A percentile compares a stretch with the other conserved stretches of the same genome.
These are phyloP conservation scores for Epichloe coenophiala DNA, from an alignment of 2,329 filamentous ascomycete species.

Conservation along the genomic window DNA sequence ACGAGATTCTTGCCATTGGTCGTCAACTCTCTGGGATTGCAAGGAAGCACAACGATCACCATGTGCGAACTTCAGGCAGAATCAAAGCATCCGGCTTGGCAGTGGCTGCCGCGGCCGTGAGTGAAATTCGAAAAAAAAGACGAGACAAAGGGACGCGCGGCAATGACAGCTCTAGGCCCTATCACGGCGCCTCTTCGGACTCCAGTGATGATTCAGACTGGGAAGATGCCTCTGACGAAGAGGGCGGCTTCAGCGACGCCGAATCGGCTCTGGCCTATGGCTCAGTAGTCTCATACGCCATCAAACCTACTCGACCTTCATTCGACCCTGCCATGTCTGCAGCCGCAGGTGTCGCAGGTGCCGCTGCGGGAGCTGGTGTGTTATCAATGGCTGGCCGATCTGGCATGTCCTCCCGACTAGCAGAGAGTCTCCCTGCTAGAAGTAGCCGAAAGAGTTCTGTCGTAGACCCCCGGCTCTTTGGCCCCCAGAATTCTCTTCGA, in stretches of 20 bases:
- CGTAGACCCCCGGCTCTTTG: slow-evolving; percentile 44
- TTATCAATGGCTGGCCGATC: slow-evolving; percentile 2
- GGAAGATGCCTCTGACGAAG: slow-evolving; percentile 41
- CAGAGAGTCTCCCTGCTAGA: slow-evolving; percentile 6
- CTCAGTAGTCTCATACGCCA: slow-evolving; percentile 12
- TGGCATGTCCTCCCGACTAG: neutral
- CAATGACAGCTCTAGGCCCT: slow-evolving; percentile 26
- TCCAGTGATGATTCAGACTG: slow-evolving; percentile 38
- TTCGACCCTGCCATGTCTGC: slow-evolving; percentile 8
- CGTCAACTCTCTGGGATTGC: slow-evolving; percentile 40
- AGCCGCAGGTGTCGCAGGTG: slow-evolving; percentile 19
- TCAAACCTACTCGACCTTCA: slow-evolving; percentile 8
- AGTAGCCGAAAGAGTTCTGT: slow-evolving; percentile 31
- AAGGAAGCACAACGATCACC: slow-evolving; percentile 35
- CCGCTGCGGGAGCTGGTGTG: slow-evolving; percentile 18
- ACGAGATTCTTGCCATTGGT: slow-evolving; percentile 43
- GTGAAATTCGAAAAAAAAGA: slow-evolving; percentile 26
- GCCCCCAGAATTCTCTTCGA: slow-evolving; percentile 46
- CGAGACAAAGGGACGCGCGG: slow-evolving; percentile 23
- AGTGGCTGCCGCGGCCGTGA: slow-evolving; percentile 28
- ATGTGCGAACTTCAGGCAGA: slow-evolving; percentile 27
- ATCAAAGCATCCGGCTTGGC: slow-evolving; percentile 13
- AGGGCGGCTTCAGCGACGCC: slow-evolving; percentile 21
- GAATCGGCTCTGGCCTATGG: slow-evolving; percentile 28
- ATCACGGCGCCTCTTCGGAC: slow-evolving; percentile 15